Conservation (phyloP, 768 basidiomycete species). For the Chalciporus chontae region DNA sequence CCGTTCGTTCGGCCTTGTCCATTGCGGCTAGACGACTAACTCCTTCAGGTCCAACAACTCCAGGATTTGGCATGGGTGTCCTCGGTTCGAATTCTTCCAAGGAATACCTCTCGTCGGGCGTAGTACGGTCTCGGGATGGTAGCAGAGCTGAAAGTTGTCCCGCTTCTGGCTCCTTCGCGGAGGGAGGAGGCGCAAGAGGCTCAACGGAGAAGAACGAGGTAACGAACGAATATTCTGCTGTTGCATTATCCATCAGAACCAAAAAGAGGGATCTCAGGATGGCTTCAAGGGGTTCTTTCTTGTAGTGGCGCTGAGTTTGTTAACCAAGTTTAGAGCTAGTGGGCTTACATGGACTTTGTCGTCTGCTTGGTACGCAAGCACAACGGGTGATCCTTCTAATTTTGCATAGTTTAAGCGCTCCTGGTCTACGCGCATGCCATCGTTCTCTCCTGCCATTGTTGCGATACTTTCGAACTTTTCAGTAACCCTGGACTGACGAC, state of each 20-base stretch:
- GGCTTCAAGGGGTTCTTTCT: constrained; percentile 84
- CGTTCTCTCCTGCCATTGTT: constrained; percentile 39
- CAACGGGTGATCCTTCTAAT: constrained; percentile 76
- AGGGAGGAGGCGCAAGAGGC: constrained; percentile 22
- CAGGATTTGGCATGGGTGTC: constrained; percentile 26
- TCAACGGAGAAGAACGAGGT: constrained; percentile 70
- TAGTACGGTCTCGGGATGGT: constrained; percentile 42
- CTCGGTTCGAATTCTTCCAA: constrained; percentile 51
- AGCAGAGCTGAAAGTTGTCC: constrained; percentile 32
- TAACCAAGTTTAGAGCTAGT: not conserved
- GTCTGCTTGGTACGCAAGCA: constrained; percentile 85
- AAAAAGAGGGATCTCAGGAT: constrained; percentile 81
- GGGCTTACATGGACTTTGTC: constrained; percentile 79
- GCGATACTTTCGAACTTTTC: constrained; percentile 73
- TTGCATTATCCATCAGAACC: constrained; percentile 93
- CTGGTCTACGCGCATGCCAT: constrained; percentile 39
- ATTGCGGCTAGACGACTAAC: constrained; percentile 31
- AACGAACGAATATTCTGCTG: constrained; percentile 87
- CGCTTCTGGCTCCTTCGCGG: constrained; percentile 34
- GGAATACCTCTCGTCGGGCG: constrained; percentile 39
- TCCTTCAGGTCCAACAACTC: constrained; percentile 22
- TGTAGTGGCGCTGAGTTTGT: constrained; percentile 14
- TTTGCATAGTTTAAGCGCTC: constrained; percentile 64
- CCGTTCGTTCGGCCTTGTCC: constrained; percentile 58
- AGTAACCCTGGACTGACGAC: constrained; percentile 52